phyloP scores from a whole-genome alignment of 192 early-diverging fungal genomes.

The Entomortierella chlamydospora region DNA sequence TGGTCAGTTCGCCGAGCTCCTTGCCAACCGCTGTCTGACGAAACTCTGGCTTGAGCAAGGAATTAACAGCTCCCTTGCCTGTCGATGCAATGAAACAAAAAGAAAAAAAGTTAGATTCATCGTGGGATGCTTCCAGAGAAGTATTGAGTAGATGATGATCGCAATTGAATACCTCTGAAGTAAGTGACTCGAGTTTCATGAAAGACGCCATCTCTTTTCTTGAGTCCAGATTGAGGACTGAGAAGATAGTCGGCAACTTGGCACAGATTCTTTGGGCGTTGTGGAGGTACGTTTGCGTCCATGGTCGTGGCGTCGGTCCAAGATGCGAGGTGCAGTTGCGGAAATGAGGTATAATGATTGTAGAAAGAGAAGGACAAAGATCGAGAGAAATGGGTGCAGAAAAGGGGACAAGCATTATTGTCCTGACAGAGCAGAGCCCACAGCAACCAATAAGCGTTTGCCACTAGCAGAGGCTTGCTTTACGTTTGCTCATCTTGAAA shows the following conservation, averaged over 20 bases:
- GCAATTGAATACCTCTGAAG: constrained; percentile 79
- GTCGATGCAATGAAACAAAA: neutral
- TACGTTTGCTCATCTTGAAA: neutral
- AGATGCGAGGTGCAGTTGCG: neutral
- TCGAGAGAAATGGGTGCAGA: neutral
- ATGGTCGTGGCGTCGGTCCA: constrained; percentile 1
- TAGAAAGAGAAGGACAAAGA: neutral
- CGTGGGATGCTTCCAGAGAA: neutral
- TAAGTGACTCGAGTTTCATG: constrained; percentile 93
- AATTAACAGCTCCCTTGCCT: constrained; percentile 79
- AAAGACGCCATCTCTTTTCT: constrained; percentile 85
- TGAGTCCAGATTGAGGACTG: constrained; percentile 75
- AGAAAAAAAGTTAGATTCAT: neutral
- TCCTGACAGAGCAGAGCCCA: neutral
- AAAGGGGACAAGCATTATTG: neutral
- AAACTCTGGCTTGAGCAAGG: constrained; percentile 68
- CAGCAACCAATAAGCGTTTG: constrained; percentile 37
- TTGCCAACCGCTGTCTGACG: constrained; percentile 67
- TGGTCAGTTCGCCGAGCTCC: constrained; percentile 56
- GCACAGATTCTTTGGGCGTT: constrained; percentile 69
- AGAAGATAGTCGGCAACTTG: constrained; percentile 85
- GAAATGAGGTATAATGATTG: neutral
- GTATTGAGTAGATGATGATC: neutral
- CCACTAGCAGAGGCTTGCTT: constrained; percentile 20
- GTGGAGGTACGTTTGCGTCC: constrained; percentile 41